Base-by-base conservation (phyloP, 2,329 filamentous ascomycete species). In the Sporothrix curviconia region DNA sequence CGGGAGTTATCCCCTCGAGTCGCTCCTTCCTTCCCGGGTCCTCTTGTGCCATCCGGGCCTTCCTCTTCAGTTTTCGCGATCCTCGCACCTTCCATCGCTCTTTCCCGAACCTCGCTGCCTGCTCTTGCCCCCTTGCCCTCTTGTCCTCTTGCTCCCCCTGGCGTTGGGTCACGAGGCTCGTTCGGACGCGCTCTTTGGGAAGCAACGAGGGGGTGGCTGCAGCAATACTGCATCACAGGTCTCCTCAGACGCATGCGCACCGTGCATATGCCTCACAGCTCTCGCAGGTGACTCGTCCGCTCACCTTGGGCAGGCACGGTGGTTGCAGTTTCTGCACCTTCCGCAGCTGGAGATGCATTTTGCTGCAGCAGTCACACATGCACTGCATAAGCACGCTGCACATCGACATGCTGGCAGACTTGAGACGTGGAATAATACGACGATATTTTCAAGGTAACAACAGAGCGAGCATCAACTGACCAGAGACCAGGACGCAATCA, bases 171-270 rank as follows among this genome's bases (percentile, higher is more conserved):
- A 53, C 50, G 25, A 32, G 50, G 17, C 50, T n/a, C n/a, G n/a
- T n/a, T n/a, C n/a, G n/a, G n/a, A n/a, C n/a, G n/a, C n/a, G n/a
- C n/a, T n/a, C 25, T 53, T 11, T 43, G 36, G 50, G 25, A 53
- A 34, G 17, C 25, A 24, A 42, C 36, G 50, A 52, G 49, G 49
- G 47, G 50, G 50, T 42, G 36, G 37, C 50, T 42, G 50, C 50
- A 52, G 49, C 36, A 28, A 9, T 7, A 12, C 36, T 52, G 49
- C 49, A 30, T 14, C n/a, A n/a, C n/a, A 19, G 34, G 11, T 14
- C 36, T 40, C n/a, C 15, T 22, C 24, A 30, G 4, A 28, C 30
- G 49, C 49, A 30, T 15, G n/a, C 36, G 7, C 5, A 30, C 8
- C 36, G 17, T 53, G 50, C 36, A 39, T 28, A 28, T 30, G 9